Base-by-base conservation (phyloP, 208 protist genomes). In the Leishmania martiniquensis region DNA sequence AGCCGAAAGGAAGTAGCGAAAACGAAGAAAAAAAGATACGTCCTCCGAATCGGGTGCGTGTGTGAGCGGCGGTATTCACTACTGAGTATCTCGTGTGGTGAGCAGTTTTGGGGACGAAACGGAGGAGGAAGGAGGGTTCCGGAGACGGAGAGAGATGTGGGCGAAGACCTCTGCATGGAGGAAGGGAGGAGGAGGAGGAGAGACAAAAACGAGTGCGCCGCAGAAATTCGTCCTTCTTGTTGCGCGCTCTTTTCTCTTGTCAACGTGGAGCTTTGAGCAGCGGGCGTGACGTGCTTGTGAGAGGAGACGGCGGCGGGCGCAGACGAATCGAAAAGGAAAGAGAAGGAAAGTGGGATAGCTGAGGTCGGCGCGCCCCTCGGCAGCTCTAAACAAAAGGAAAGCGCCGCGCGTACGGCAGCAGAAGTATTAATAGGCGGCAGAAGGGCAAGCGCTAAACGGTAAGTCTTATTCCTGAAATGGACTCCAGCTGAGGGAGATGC, bases 171-270 rank as follows among this genome's bases (percentile, higher is more conserved):
- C 49, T 62, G 66, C 44, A 22, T 25, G 44, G 45, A 15, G 65
- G 59, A 76, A 77, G 57, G 60, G 51, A 54, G 49, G 6, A 69
- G 44, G 32, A 45, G 55, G 45, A 67, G 29, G 42, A 70, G 45
- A 75, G 32, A 63, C 13, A 54, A 47, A 44, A 52, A 72, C 34
- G 20, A 63, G 29, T 63, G 22, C 10, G 22, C 65, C 25, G 22
- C 25, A 29, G 20, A 34, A 9, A 9, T 69, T 51, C 68, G 7
- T 25, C 47, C 29, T 17, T 29, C 65, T 6, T 77, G 2, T 39
- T 47, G 9, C 68, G 3, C 66, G 52, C 52, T 49, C 34, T 73
- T 6, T 55, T 62, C 45, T n/a, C n/a, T n/a, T n/a, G n/a, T 60
- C 25, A n/a, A 39, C 20, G 34, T 73, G 69, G 29, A 42, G 69